phyloP scores from a whole-genome alignment of 2,329 filamentous ascomycete species.

The Colletotrichum camelliae region DNA sequence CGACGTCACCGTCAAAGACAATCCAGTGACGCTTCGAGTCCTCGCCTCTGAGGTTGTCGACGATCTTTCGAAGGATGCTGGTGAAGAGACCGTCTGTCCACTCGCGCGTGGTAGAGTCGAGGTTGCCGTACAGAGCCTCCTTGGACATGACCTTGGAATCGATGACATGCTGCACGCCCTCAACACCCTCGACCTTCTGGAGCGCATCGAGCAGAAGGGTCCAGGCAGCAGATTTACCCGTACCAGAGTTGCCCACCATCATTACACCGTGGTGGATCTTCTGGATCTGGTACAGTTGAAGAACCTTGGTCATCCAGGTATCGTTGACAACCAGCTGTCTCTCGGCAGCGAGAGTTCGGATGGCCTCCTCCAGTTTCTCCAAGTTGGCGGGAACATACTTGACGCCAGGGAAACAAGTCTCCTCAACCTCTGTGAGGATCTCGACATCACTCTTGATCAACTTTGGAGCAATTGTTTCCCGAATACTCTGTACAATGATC shows the following conservation, averaged over 20 bases:
- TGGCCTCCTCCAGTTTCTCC: slow-evolving; percentile 78
- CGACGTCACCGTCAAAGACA: slow-evolving; percentile 97
- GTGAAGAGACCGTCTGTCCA: slow-evolving; percentile 99
- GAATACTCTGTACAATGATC: slow-evolving; percentile 97
- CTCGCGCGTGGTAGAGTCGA: slow-evolving; percentile 96
- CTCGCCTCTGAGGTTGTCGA: slow-evolving; percentile 97
- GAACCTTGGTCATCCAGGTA: slow-evolving; percentile 95
- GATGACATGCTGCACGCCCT: slow-evolving; percentile 96
- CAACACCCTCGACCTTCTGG: slow-evolving; percentile 87
- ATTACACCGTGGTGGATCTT: slow-evolving; percentile 99
- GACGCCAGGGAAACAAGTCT: slow-evolving; percentile 87
- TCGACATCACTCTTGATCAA: slow-evolving; percentile 92
- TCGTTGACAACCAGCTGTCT: slow-evolving; percentile 90
- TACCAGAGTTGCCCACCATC: slow-evolving; percentile 99
- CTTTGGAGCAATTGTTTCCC: slow-evolving; percentile 98
- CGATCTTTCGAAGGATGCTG: slow-evolving; percentile 96
- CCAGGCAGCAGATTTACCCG: slow-evolving; percentile 96
- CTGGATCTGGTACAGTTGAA: slow-evolving; percentile 98
- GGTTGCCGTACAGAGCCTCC: slow-evolving; percentile 91
- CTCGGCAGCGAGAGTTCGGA: slow-evolving; percentile 82
- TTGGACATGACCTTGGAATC: slow-evolving; percentile 99
- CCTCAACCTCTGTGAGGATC: slow-evolving; percentile 84
- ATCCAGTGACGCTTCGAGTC: slow-evolving; percentile 99
- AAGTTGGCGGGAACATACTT: slow-evolving; percentile 91
- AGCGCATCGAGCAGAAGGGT: slow-evolving; percentile 88